Evolutionary conservation across 129 eudicot genomes (phyloP).

Genomic region (Centaurea solstitialis): DNA sequence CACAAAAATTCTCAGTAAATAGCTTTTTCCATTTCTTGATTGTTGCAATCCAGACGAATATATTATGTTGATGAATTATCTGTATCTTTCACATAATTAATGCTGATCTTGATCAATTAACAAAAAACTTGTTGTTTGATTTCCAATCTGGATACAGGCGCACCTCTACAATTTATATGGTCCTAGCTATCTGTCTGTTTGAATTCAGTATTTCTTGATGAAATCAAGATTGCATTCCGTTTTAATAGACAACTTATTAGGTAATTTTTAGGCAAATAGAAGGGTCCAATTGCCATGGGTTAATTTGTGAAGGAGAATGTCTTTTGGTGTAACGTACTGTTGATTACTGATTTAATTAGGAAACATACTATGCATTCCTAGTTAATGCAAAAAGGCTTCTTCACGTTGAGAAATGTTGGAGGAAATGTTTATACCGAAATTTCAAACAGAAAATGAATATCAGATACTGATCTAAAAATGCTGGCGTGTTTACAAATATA

Average conservation of each 20-base stretch:
- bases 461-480: background rate
- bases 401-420: background rate
- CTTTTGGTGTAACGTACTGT: background rate
- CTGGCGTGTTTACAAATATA: background rate
- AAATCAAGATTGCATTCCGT: background rate
- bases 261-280: background rate
- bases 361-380: background rate
- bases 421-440: background rate
- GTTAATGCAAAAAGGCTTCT: background rate
- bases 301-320: background rate
- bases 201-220: background rate
- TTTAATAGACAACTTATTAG: background rate
- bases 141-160: background rate
- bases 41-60: background rate
- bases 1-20: background rate
- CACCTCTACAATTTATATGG: background rate
- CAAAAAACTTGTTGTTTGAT: background rate
- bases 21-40: background rate
- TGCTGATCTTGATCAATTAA: background rate
- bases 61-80: background rate
- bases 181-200: background rate
- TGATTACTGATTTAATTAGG: background rate
- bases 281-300: background rate
- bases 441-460: background rate
- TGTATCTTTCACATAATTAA: background rate